Evolutionary conservation across 1,139 yeast species (phyloP), one percentile per base, ranked within the genome.

Genomic region (Martiniozyma asiatica): DNA sequence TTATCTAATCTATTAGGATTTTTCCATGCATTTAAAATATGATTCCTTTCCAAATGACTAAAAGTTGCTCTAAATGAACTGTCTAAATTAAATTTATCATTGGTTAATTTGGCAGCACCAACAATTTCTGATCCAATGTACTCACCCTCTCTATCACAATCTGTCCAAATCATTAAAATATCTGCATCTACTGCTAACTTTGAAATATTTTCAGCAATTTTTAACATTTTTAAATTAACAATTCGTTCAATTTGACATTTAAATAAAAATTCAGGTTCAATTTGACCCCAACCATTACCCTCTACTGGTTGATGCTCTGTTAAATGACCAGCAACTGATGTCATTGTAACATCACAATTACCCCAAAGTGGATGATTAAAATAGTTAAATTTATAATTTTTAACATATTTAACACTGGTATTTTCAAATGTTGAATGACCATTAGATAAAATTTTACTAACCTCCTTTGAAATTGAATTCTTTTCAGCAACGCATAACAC

Each of bases 121-220:
- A 68, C 63, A 15, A 92, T 71, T 48, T 89, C 97, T 61, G 69
- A 73, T 0, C 98, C 99, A 37, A 92, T 92, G 50, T 77, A 79
- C 53, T 92, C 99, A 1, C 99, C 99, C 50, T 92, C 99, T 25
- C 98, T 63, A 61, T 92, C 99, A 56, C 97, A 89, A 63, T 92
- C 99, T 2, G 98, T 92, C 98, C 98, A 92, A 8, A 92, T 84
- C 79, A 82, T 81, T 38, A 92, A 57, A 29, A 61, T 59, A 30
- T 72, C 66, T 5, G 81, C 69, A 19, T 44, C 48, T 23, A 75
- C 51, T 3, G 89, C 82, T 47, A 85, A 87, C 4, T 54, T 54
- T 22, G 66, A 54, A 29, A 92, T 82, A 48, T 89, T 89, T n/a
- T 62, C 58, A 12, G 76, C 76, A 14, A 84, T 70, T 16, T 64